Evolutionary conservation across 1,284 basidiomycete genomes (phyloP).

Genomic region (Bjerkandera adusta): DNA sequence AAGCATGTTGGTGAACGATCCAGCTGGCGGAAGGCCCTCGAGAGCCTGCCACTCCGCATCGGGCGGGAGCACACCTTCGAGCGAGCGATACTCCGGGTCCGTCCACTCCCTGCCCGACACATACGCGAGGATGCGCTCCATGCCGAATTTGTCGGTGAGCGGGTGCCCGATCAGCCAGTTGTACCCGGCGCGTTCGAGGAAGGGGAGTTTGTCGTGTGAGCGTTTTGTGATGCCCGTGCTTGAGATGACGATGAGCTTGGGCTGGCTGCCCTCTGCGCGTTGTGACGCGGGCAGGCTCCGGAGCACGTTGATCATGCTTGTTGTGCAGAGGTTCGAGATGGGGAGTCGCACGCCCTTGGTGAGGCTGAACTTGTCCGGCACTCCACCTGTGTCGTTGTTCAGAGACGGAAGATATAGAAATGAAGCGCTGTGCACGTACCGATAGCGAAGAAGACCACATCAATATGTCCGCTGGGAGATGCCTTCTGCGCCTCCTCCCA

Average conservation of each 20-base stretch:
- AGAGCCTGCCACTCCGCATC: constrained; percentile 39
- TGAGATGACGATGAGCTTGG: constrained; percentile 51
- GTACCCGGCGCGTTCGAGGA: constrained; percentile 47
- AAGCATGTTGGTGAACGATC: constrained; percentile 39
- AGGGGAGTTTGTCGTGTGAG: constrained; percentile 45
- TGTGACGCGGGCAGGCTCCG: constrained; percentile 39
- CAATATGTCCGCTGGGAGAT: constrained; percentile 30
- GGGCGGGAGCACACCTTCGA: constrained; percentile 37
- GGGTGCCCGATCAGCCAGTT: constrained; percentile 37
- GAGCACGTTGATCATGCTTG: constrained; percentile 46
- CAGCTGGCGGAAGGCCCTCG: constrained; percentile 38
- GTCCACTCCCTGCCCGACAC: constrained; percentile 46
- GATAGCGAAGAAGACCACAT: constrained; percentile 49
- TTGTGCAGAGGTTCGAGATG: constrained; percentile 51
- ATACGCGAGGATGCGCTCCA: constrained; percentile 47
- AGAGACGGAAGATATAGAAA: background rate
- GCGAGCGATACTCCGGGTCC: constrained; percentile 34
- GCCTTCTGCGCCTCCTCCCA: constrained; percentile 41
- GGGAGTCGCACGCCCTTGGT: constrained; percentile 42
- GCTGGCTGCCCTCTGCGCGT: constrained; percentile 28
- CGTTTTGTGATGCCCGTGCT: constrained; percentile 47
- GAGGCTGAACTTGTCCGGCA: constrained; percentile 35
- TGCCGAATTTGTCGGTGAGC: constrained; percentile 56
- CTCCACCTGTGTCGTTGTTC: constrained; percentile 34
- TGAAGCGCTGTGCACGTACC: constrained; percentile 33